These are phyloP conservation scores for Verticillium longisporum DNA, from an alignment of 2,329 filamentous ascomycete species.

Conservation along the genomic window DNA sequence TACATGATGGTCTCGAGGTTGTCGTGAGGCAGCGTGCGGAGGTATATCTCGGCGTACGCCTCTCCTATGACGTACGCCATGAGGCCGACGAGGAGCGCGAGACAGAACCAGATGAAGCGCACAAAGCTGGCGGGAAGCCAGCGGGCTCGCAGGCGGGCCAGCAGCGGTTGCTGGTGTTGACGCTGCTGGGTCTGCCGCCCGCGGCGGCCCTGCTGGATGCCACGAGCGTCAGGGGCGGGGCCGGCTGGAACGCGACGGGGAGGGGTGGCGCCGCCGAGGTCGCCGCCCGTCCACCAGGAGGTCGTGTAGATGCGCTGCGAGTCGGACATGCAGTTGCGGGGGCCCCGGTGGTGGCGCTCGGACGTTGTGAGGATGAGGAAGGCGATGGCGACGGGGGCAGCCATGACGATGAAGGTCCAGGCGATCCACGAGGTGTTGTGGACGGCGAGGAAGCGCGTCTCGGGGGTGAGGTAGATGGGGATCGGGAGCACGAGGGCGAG, in stretches of 20 bases:
- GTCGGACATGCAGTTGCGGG: slow-evolving; percentile 55
- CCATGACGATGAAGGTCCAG: slow-evolving; percentile 66
- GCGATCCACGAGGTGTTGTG: slow-evolving; percentile 65
- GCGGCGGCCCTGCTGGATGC: slow-evolving; percentile 18
- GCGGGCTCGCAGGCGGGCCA: slow-evolving; percentile 32
- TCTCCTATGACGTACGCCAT: slow-evolving; percentile 63
- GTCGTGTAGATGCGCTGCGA: slow-evolving; percentile 62
- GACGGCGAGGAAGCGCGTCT: slow-evolving; percentile 44
- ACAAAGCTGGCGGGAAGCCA: slow-evolving; percentile 63
- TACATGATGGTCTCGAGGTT: slow-evolving; percentile 62
- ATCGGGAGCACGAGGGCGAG: slow-evolving; percentile 54
- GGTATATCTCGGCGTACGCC: slow-evolving; percentile 62
- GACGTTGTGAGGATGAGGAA: slow-evolving; percentile 57
- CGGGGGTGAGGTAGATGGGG: slow-evolving; percentile 49
- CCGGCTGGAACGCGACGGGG: slow-evolving; percentile 29
- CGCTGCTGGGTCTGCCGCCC: background rate
- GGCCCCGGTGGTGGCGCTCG: slow-evolving; percentile 56
- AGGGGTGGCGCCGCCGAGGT: slow-evolving; percentile 29
- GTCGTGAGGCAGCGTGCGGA: slow-evolving; percentile 59
- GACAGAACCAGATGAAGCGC: slow-evolving; percentile 63
- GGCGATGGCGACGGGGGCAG: slow-evolving; percentile 59
- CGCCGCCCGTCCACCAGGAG: slow-evolving; percentile 59
- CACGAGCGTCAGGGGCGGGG: slow-evolving; percentile 24
- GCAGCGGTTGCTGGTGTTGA: slow-evolving; percentile 9
- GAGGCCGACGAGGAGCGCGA: slow-evolving; percentile 54